Evolutionary conservation across 2,329 filamentous ascomycete genomes (phyloP).

Genomic region (Mycosphaerella arachidis): DNA sequence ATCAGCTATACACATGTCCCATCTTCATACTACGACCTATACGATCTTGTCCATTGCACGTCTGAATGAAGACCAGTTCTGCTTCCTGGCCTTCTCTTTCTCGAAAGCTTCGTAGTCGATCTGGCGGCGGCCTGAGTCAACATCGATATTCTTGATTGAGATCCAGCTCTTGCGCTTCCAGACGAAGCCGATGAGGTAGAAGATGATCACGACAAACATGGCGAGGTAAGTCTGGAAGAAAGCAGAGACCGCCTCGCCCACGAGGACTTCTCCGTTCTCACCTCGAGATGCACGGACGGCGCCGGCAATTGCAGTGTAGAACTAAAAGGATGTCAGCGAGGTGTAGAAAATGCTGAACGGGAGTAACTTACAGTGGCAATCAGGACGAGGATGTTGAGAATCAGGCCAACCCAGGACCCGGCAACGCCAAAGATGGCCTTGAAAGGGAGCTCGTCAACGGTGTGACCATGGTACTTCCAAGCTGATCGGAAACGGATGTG

Average conservation of each 20-base stretch:
- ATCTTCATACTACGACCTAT: conserved; percentile 7
- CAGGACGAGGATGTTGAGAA: conserved; percentile 71
- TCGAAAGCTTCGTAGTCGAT: conserved; percentile 63
- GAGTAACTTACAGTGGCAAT: conserved; percentile 55
- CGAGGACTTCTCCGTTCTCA: conserved; percentile 29
- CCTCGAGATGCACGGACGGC: no score
- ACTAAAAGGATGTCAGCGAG: conserved; percentile 27
- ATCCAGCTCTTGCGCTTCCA: conserved; percentile 64
- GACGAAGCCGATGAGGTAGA: conserved; percentile 52
- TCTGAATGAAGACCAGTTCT: conserved; percentile 51
- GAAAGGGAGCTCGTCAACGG: conserved; percentile 75
- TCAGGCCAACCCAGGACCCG: conserved; percentile 76
- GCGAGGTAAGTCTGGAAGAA: conserved; percentile 56
- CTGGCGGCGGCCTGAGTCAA: conserved; percentile 61
- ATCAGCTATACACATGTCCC: no score
- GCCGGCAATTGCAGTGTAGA: conserved; percentile 48
- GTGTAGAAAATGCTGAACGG: background rate
- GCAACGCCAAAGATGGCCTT: conserved; percentile 69
- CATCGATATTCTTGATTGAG: conserved; percentile 57
- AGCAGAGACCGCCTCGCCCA: conserved; percentile 36
- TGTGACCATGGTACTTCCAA: conserved; percentile 58
- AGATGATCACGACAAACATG: conserved; percentile 50
- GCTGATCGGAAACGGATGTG: conserved; percentile 63
- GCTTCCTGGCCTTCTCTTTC: conserved; percentile 48
- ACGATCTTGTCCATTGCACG: conserved; percentile 28